Percentiles rank a stretch among this genome's conserved stretches.
These are phyloP conservation scores for Pistacia vera DNA, from an alignment of 345 rosid genomes.

Conservation along the genomic window DNA sequence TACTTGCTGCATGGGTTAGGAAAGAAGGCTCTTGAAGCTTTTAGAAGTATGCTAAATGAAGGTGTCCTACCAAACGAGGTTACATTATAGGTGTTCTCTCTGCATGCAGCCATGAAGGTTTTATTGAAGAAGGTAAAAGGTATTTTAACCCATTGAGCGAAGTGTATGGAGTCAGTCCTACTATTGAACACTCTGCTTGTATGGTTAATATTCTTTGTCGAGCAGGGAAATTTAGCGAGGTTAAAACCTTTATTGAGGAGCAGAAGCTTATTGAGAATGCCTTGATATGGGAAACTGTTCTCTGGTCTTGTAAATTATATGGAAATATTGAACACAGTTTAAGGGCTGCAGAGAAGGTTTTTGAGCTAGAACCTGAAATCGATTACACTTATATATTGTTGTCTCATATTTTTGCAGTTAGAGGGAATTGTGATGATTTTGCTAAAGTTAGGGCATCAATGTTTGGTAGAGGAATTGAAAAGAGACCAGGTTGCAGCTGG, in stretches of 20 bases:
- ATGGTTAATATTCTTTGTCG: constrained; percentile 41
- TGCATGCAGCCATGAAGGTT: no score
- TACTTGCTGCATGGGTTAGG: constrained; percentile 9
- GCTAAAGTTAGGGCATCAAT: constrained; percentile 31
- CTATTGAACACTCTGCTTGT: constrained; percentile 38
- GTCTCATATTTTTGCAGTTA: constrained; percentile 36
- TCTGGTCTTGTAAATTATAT: constrained; percentile 38
- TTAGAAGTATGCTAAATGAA: no score
- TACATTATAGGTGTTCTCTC: no score
- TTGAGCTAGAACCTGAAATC: constrained; percentile 37
- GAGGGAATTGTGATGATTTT: constrained; percentile 33
- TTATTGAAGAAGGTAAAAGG: constrained; percentile 32
- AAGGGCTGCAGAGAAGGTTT: constrained; percentile 36
- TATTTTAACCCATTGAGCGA: constrained; percentile 29
- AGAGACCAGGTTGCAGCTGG: constrained; percentile 45
- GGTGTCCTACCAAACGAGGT: no score
- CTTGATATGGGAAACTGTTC: constrained; percentile 39
- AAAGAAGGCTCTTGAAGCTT: no score
- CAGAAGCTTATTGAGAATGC: constrained; percentile 20
- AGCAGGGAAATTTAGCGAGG: constrained; percentile 40
- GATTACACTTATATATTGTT: constrained; percentile 34
- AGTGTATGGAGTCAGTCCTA: constrained; percentile 33
- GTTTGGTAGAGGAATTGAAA: constrained; percentile 30
- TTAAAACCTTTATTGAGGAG: constrained; percentile 29
- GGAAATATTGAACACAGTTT: constrained; percentile 38